Evolutionary conservation across 495 filamentous ascomycete genomes (phyloP).

Genomic region (Poronia punctata): DNA sequence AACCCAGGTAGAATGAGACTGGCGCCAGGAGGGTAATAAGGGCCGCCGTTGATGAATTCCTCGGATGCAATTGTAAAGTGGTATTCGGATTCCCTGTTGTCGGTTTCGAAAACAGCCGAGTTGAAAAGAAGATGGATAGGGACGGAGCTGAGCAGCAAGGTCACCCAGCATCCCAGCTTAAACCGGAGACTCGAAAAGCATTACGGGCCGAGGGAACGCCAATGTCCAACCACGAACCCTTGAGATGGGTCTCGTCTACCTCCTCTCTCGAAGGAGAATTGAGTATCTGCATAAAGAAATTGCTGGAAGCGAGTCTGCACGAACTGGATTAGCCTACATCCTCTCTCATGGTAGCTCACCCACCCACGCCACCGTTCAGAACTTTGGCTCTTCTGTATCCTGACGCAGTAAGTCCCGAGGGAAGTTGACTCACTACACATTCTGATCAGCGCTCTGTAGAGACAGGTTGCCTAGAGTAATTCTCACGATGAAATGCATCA

Average conservation of each 20-base stretch:
- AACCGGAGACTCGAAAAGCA: conserved; percentile 17
- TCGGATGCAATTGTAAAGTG: conserved; percentile 26
- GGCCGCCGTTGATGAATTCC: conserved; percentile 23
- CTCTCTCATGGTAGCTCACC: background rate
- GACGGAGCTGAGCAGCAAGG: conserved; percentile 20
- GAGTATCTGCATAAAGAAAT: conserved; percentile 38
- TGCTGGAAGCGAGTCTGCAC: conserved; percentile 21
- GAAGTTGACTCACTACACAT: background rate
- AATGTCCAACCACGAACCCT: conserved; percentile 32
- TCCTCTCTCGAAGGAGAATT: conserved; percentile 34
- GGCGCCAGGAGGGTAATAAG: conserved; percentile 14
- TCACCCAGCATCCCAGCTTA: conserved; percentile 18
- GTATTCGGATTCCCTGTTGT: conserved; percentile 31
- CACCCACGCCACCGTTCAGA: background rate
- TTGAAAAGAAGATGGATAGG: conserved; percentile 27
- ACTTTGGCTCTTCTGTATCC: background rate
- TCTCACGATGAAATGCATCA: too few species aligned
- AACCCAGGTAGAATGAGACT: conserved; percentile 11
- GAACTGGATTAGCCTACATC: conserved; percentile 4
- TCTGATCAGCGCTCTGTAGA: too few species aligned
- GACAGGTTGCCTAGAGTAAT: too few species aligned
- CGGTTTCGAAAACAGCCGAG: conserved; percentile 15
- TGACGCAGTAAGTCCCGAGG: background rate
- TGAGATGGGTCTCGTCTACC: conserved; percentile 30
- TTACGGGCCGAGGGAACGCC: conserved; percentile 37